Evolutionary conservation across 2,329 filamentous ascomycete genomes (phyloP).

Genomic region (Coniochaeta sp.): DNA sequence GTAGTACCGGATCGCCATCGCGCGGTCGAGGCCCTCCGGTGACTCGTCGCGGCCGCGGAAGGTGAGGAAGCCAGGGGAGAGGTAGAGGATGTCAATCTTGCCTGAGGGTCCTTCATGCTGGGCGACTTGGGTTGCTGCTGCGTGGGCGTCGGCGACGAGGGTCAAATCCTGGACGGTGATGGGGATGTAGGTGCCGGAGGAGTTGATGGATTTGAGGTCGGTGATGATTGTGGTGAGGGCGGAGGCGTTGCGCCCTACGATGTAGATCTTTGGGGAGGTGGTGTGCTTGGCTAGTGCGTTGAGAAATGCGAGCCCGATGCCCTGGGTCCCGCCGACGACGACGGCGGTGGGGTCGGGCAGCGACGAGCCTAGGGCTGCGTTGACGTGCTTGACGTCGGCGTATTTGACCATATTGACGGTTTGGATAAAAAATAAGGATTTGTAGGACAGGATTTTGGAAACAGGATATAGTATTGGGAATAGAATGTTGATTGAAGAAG

Average conservation of each 20-base stretch:
- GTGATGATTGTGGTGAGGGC: slow-evolving; percentile 22
- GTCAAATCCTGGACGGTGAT: slow-evolving; percentile 29
- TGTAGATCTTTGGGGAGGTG: slow-evolving; percentile 30
- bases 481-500: too few species aligned
- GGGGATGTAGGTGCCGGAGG: slow-evolving; percentile 28
- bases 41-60: slow-evolving; percentile 32
- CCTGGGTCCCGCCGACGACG: slow-evolving; percentile 34
- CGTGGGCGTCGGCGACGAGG: slow-evolving; percentile 24
- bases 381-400: slow-evolving; percentile 3
- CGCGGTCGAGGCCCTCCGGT: slow-evolving; percentile 42
- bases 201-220: slow-evolving; percentile 27
- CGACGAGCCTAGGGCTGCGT: slow-evolving; percentile 5
- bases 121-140: slow-evolving; percentile 20
- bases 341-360: slow-evolving; percentile 10
- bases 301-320: slow-evolving; percentile 36
- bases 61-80: slow-evolving; percentile 26
- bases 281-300: slow-evolving; percentile 28
- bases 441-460: too few species aligned
- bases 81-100: slow-evolving; percentile 28
- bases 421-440: too few species aligned
- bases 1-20: slow-evolving; percentile 43
- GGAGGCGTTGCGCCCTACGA: slow-evolving; percentile 28
- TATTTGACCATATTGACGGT: slow-evolving; percentile 3
- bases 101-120: slow-evolving; percentile 9
- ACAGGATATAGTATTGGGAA: too few species aligned